Percentiles rank a stretch among this genome's conserved stretches.
Conservation (phyloP, 192 early-diverging fungal genomes). For the Coemansia sp. region DNA sequence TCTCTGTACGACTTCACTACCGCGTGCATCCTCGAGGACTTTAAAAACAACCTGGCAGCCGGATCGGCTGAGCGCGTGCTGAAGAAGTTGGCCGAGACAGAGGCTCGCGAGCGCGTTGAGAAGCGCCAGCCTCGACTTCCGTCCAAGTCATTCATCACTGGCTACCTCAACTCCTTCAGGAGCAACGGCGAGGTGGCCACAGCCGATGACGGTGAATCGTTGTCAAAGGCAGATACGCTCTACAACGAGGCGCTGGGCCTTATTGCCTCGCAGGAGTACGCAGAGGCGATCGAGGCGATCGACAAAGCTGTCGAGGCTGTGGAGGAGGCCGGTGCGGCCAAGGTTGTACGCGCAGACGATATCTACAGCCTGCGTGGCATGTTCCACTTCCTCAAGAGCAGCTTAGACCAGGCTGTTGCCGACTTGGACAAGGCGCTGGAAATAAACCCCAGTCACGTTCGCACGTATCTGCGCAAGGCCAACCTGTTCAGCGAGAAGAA, state of each 20-base stretch:
- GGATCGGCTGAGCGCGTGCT: constrained; percentile 86
- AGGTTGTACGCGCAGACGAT: constrained; percentile 58
- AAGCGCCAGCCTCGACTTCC: constrained; percentile 72
- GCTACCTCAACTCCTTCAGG: constrained; percentile 94
- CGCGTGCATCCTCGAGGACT: constrained; percentile 92
- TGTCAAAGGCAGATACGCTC: constrained; percentile 43
- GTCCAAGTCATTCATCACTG: constrained; percentile 88
- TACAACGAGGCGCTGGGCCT: constrained; percentile 61
- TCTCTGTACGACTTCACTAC: constrained; percentile 85
- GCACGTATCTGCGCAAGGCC: constrained; percentile 88
- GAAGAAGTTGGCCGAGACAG: constrained; percentile 75
- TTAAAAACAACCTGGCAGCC: constrained; percentile 82
- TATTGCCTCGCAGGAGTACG: constrained; percentile 60
- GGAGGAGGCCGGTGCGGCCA: constrained; percentile 43
- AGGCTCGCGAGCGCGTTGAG: constrained; percentile 71
- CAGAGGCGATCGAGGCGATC: constrained; percentile 62
- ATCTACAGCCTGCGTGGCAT: constrained; percentile 88
- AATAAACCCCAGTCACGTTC: constrained; percentile 75
- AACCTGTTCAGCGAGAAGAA: constrained; percentile 89
- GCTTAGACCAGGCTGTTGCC: constrained; percentile 68
- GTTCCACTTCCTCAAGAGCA: constrained; percentile 85
- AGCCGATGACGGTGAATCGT: constrained; percentile 22
- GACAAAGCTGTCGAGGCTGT: constrained; percentile 69
- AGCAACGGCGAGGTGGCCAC: constrained; percentile 37
- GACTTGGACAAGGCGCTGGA: constrained; percentile 82